Conservation (phyloP, 2,329 filamentous ascomycete species). For the Mariannaea sp. region DNA sequence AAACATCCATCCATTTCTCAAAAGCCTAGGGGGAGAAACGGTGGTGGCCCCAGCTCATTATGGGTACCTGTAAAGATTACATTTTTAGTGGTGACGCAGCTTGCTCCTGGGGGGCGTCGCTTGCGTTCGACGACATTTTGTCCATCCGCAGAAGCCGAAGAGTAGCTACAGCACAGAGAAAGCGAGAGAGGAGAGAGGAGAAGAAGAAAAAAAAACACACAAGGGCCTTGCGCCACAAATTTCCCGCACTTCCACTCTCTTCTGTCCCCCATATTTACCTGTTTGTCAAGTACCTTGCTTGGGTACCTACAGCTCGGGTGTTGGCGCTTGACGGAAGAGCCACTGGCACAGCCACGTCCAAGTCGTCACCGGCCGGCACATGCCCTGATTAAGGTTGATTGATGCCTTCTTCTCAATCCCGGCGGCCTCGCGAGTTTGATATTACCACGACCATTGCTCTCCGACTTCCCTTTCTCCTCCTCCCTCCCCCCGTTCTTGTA, state of each 20-base stretch:
- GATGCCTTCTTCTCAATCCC: slow-evolving; percentile 33
- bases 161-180: no score
- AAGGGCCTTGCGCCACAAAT: slow-evolving; percentile 18
- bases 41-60: slow-evolving; percentile 6
- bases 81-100: slow-evolving; percentile 20
- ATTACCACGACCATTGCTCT: slow-evolving; percentile 26
- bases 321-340: not conserved
- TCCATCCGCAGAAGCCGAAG: slow-evolving; percentile 14
- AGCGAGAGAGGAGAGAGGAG: no score
- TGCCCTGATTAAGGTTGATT: slow-evolving; percentile 35
- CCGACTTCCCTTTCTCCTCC: slow-evolving; percentile 1
- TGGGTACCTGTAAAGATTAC: slow-evolving; percentile 7
- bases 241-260: not conserved
- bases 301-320: not conserved
- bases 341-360: slow-evolving; percentile 35
- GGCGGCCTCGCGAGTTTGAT: slow-evolving; percentile 36
- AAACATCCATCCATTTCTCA: slow-evolving; percentile 1
- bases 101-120: slow-evolving; percentile 2
- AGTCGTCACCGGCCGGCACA: slow-evolving; percentile 41
- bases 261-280: not conserved
- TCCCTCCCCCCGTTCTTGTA: no score
- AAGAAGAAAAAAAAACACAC: slow-evolving; percentile 16
- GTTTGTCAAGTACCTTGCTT: not conserved
- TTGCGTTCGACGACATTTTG: not conserved
- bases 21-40: not conserved